Conservation (phyloP, 495 filamentous ascomycete genomes). For the Penicillium riverlandense region DNA sequence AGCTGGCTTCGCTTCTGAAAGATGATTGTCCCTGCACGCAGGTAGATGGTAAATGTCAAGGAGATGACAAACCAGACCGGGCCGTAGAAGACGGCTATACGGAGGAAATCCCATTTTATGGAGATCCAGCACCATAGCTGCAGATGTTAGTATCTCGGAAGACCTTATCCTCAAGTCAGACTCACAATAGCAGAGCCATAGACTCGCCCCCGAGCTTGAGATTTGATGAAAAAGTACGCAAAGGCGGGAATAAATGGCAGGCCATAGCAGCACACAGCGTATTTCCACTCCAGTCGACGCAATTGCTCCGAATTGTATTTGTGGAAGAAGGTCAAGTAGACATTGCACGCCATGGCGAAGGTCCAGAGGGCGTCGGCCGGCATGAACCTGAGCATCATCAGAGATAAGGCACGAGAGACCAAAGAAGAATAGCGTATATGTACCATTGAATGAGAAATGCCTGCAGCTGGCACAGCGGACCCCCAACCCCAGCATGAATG, state of each 20-base stretch:
- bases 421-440: neutral
- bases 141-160: neutral
- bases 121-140: constrained; percentile 82
- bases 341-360: constrained; percentile 81
- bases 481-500: constrained; percentile 30
- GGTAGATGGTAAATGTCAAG: constrained; percentile 66
- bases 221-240: constrained; percentile 57
- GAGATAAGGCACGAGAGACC: neutral
- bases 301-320: constrained; percentile 63
- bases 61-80: constrained; percentile 77
- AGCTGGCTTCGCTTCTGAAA: constrained; percentile 45
- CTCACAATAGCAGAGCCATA: constrained; percentile 68
- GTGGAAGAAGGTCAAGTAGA: constrained; percentile 79
- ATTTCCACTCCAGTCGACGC: constrained; percentile 62
- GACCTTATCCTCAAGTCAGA: neutral
- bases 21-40: constrained; percentile 64
- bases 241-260: constrained; percentile 66
- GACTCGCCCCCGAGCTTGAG: constrained; percentile 40
- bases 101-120: constrained; percentile 59
- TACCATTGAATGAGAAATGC: constrained; percentile 71
- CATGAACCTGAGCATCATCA: constrained; percentile 50
- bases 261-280: constrained; percentile 68
- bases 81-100: constrained; percentile 74
- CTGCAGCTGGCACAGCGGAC: constrained; percentile 65
- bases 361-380: constrained; percentile 75